phyloP scores from a whole-genome alignment of 805 yeast species.

The Lachancea quebecensis region DNA sequence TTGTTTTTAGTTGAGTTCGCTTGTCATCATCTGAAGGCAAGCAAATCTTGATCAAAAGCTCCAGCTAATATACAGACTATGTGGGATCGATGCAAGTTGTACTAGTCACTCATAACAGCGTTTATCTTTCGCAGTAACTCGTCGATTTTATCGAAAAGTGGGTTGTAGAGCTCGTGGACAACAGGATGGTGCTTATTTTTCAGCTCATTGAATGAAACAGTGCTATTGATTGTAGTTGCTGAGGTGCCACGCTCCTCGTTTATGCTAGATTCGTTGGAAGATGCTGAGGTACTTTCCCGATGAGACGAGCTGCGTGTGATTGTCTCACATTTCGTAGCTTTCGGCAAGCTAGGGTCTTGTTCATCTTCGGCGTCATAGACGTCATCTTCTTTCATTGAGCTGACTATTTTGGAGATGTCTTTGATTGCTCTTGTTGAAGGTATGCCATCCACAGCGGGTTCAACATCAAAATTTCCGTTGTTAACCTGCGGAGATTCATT shows the following conservation, averaged over 20 bases:
- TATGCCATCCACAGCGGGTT: conserved; percentile 12
- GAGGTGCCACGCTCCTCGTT: conserved; percentile 22
- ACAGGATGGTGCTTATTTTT: conserved; percentile 34
- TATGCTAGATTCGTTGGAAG: conserved; percentile 24
- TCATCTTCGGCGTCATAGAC: conserved; percentile 11
- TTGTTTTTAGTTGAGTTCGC: no score
- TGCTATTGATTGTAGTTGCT: conserved; percentile 25
- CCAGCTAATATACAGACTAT: not conserved
- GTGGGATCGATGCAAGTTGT: not conserved
- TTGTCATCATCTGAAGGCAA: no score
- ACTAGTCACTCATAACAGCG: conserved; percentile 1
- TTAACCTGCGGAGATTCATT: conserved; percentile 34
- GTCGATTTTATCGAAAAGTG: conserved; percentile 45
- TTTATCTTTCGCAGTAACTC: conserved; percentile 25
- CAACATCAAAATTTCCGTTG: conserved; percentile 13
- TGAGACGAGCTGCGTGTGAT: not conserved
- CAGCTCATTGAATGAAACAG: conserved; percentile 11
- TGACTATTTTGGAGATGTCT: conserved; percentile 35
- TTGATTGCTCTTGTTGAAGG: conserved; percentile 38
- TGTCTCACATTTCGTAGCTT: not conserved
- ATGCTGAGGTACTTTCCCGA: conserved; percentile 9
- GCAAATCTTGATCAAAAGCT: not conserved
- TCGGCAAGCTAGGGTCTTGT: not conserved
- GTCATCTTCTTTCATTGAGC: conserved; percentile 9
- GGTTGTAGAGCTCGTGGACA: conserved; percentile 50